phyloP scores from a whole-genome alignment of 768 basidiomycete genomes.

The Lentinus brumalis region DNA sequence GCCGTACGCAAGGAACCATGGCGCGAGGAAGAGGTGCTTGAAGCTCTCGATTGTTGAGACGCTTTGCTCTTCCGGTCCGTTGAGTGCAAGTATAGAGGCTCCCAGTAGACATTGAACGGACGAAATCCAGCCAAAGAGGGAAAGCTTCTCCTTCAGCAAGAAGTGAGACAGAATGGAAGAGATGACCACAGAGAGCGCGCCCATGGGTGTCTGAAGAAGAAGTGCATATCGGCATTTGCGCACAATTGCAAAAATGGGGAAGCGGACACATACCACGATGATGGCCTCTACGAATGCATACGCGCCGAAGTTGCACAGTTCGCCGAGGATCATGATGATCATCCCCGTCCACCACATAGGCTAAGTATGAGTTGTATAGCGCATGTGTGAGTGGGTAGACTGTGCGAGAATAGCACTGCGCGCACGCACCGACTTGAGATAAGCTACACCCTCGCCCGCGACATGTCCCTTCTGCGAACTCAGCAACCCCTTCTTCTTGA shows the following conservation, averaged over 20 bases:
- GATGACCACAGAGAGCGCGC: constrained; percentile 91
- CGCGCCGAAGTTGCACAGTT: constrained; percentile 41
- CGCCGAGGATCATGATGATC: constrained; percentile 40
- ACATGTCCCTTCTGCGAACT: constrained; percentile 32
- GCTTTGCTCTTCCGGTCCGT: constrained; percentile 72
- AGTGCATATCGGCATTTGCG: background rate
- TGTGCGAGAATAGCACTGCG: background rate
- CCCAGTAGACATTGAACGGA: constrained; percentile 87
- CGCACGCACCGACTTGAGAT: constrained; percentile 33
- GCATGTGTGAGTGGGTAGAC: background rate
- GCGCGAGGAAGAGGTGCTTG: constrained; percentile 72
- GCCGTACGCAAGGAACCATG: constrained; percentile 75
- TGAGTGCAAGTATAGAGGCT: constrained; percentile 84
- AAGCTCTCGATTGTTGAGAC: constrained; percentile 70
- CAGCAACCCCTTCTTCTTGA: constrained; percentile 57
- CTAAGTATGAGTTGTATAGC: constrained; percentile 16
- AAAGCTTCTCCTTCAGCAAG: constrained; percentile 86
- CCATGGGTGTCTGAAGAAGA: constrained; percentile 73
- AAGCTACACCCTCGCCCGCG: constrained; percentile 36
- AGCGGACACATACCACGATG: constrained; percentile 61
- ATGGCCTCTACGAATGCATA: constrained; percentile 90
- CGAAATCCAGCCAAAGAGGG: constrained; percentile 94
- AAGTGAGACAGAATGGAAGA: constrained; percentile 89
- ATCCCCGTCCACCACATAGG: constrained; percentile 57
- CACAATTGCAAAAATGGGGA: background rate